A percentile compares a stretch with the other conserved stretches of the same genome.
phyloP scores from a whole-genome alignment of 164 flowering plant species.

The Aristolochia fimbriata region DNA sequence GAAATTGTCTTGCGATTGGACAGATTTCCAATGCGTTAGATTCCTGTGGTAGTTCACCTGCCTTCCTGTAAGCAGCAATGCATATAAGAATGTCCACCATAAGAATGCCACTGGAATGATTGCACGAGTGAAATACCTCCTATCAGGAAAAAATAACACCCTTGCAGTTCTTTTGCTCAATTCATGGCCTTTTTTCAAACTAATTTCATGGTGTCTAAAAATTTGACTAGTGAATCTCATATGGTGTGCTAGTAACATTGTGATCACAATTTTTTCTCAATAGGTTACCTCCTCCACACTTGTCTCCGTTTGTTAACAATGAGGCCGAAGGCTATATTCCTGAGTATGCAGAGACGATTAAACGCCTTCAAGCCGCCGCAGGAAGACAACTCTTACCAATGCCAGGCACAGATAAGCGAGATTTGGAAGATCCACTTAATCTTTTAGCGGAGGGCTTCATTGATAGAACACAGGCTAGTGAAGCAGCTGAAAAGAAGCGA shows the following conservation, averaged over 20 bases:
- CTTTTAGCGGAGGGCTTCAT: slow-evolving; percentile 57
- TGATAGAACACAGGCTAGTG: slow-evolving; percentile 63
- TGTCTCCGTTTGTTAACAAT: slow-evolving; percentile 93
- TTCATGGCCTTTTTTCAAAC: too few relatives aligned
- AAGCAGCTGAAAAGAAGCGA: slow-evolving; percentile 59
- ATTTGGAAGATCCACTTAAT: slow-evolving; percentile 63
- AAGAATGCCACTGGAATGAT: too few relatives aligned
- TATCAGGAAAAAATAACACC: too few relatives aligned
- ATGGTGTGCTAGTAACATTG: background rate
- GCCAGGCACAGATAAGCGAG: slow-evolving; percentile 61
- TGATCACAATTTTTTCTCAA: background rate
- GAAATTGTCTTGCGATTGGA: too few relatives aligned
- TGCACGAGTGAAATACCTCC: too few relatives aligned
- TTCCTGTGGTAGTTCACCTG: too few relatives aligned
- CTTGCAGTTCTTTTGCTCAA: too few relatives aligned
- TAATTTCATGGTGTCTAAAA: too few relatives aligned
- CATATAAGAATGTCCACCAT: too few relatives aligned
- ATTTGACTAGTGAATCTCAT: background rate
- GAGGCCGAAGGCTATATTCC: slow-evolving; percentile 87
- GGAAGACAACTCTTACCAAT: slow-evolving; percentile 61
- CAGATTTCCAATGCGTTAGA: too few relatives aligned
- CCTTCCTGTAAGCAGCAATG: too few relatives aligned
- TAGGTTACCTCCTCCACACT: slow-evolving; percentile 90
- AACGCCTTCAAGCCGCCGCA: slow-evolving; percentile 63
- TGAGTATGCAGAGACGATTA: slow-evolving; percentile 83